Conservation (phyloP, 306 rosid species). For the Pyrus bretschneideri region DNA sequence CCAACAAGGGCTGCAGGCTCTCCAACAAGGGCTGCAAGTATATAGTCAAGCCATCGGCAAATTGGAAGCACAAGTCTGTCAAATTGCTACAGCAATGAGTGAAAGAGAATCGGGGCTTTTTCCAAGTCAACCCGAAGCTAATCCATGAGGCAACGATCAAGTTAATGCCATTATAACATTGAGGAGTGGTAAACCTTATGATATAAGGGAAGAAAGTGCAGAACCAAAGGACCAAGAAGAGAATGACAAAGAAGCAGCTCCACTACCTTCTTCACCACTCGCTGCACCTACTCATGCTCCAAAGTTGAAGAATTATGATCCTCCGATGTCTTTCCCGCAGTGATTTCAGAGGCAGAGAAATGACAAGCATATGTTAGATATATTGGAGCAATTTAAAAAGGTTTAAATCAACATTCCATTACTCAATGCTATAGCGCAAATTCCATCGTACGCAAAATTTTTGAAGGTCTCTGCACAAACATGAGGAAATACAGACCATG, state of each 20-base stretch:
- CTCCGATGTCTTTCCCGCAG: not conserved
- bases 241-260: not conserved
- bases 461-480: no score
- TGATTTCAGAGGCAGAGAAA: not conserved
- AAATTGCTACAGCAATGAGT: not conserved
- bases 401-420: no score
- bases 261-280: not conserved
- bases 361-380: not conserved
- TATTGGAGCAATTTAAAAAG: no score
- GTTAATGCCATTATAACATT: not conserved
- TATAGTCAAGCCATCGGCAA: not conserved
- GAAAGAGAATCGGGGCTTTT: not conserved
- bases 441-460: no score
- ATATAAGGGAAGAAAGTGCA: not conserved
- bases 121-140: not conserved
- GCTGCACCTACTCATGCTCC: not conserved
- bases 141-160: not conserved
- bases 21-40: no score
- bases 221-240: accelerated
- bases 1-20: no score
- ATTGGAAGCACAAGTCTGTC: not conserved
- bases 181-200: not conserved
- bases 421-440: no score
- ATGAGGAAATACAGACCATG: no score
- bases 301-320: no score